Base-by-base conservation (phyloP, 2,329 filamentous ascomycete species). In the Hymenoscyphus salicellus region DNA sequence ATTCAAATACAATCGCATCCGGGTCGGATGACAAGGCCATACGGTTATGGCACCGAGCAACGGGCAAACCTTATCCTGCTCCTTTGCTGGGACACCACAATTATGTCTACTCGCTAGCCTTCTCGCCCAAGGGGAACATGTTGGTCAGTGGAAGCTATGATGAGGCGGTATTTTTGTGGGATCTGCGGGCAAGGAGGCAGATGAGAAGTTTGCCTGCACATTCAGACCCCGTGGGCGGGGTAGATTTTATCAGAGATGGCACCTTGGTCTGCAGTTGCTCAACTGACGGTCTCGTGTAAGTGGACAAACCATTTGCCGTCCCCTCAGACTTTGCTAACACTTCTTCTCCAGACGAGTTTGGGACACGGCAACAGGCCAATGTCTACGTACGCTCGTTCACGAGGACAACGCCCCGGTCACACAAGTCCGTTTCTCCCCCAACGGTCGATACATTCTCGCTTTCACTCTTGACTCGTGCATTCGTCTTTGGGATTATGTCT, bases 51-150 rank as follows among this genome's bases (percentile, higher is more conserved):
- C 91, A 97, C 73, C 80, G 86, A 7, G 82, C 87, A 20, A 89
- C 86, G 26, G 84, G 84, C 0, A 79, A 83, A 7, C 83, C 84
- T 16, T 83, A 82, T 65, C 79, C 78, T 36, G 72, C 69, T 36
- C 84, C 86, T 5, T 81, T 98, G 69, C 83, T 90, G 28, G 94
- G 95, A 2, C 95, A 99, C 73, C 93, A 97, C 77, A 98, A 96
- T 78, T 98, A 98, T 77, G 89, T 99, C 36, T 97, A 96, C 78
- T 92, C 90, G 60, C 82, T 99, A 38, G 93, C 93, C 5, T 98
- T 98, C 77, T 94, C 92, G n/a, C 95, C 95, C 1, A 98, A 97
- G 77, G 95, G 95, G 28, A 99, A 99, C 75, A 97, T 98, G 75
- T 85, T 99, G 38, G 95, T 93, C 17, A 96, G 91, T 70, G 95